Percentiles rank a stretch among this genome's conserved stretches.
phyloP scores from a whole-genome alignment of 2,329 filamentous ascomycete genomes.

The Xylariomycetidae sp. region DNA sequence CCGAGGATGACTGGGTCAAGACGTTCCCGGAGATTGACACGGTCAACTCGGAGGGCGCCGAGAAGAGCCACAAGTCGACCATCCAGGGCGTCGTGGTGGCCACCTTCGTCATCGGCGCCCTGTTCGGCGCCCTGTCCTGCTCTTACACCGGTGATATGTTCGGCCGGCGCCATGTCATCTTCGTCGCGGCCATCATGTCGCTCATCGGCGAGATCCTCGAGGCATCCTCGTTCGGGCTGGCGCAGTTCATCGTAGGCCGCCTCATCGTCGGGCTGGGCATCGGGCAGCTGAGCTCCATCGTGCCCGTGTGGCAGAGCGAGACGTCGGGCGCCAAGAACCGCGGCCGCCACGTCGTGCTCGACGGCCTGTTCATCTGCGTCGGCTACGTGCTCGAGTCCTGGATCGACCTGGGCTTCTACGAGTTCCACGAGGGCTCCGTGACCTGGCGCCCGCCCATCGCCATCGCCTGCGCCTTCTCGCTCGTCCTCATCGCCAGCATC shows the following conservation, averaged over 20 bases:
- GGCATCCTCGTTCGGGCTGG: conserved; percentile 30
- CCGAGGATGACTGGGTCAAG: conserved; percentile 27
- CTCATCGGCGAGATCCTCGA: conserved; percentile 39
- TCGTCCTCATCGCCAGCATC: conserved; percentile 24
- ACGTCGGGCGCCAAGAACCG: conserved; percentile 35
- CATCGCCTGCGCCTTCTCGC: conserved; percentile 25
- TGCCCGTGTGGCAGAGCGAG: conserved; percentile 37
- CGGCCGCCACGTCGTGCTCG: conserved; percentile 35
- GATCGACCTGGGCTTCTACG: conserved; percentile 42
- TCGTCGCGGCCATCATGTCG: conserved; percentile 33
- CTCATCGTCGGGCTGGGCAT: conserved; percentile 35
- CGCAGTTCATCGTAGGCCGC: conserved; percentile 38
- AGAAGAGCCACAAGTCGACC: conserved; percentile 28
- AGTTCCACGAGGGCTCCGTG: conserved; percentile 18
- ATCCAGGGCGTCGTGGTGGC: conserved; percentile 34
- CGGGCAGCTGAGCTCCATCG: conserved; percentile 34
- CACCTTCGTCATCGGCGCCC: conserved; percentile 32
- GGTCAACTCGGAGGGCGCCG: conserved; percentile 25
- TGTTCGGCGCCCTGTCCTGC: conserved; percentile 32
- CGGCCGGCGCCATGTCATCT: conserved; percentile 37
- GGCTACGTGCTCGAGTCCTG: conserved; percentile 37
- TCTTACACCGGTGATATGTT: conserved; percentile 33
- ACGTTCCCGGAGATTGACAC: conserved; percentile 37
- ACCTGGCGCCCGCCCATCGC: conserved; percentile 32
- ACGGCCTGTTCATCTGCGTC: conserved; percentile 31